Evolutionary conservation across 2,329 filamentous ascomycete species (phyloP), one percentile per base, ranked within the genome.

Genomic region (Apiospora hydei): DNA sequence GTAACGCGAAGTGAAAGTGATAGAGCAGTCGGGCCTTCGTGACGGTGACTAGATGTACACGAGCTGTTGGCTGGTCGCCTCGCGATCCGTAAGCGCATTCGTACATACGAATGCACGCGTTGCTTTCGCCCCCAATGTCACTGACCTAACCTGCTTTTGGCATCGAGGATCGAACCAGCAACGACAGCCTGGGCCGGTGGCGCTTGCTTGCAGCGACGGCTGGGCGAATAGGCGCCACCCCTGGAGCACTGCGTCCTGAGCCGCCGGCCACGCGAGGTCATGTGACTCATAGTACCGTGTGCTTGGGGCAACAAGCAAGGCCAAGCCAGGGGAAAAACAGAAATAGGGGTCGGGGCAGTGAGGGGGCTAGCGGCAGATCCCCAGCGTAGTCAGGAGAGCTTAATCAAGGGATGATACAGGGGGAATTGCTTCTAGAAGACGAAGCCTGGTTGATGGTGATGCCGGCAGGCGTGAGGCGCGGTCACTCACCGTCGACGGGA

Each of bases 261-360:
- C 57, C 57, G 57, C 57, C 57, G 57, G 8, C 57, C 57, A 14
- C 57, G 57, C 30, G 57, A 64, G 57, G 34, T 64, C 57, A 64
- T 64, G 57, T 64, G 57, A 64, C 57, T 64, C 34, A 41, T 11
- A 41, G 11, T n/a, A 16, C 30, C 57, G 34, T 41, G 21, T 30
- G 10, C 18, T 41, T 24, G 30, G 57, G 26, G 34, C 46, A 49
- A 49, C 18, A 18, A 49, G 53, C 10, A 21, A 41, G 57, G 34
- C n/a, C 34, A 24, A 34, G 57, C 3, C 34, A 64, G 10, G 26
- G 26, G 26, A 30, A 41, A 24, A 11, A n/a, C 21, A 38, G 34
- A 41, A 64, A 64, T 64, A 64, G 57, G 57, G 57, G 57, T 64
- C 57, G 13, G 57, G 57, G 34, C 57, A 38, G 34, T 64, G 34